Evolutionary conservation across 371 early-diverging fungal genomes (phyloP), one percentile per base, ranked within the genome.

Genomic region (Mucor velutinosus): DNA sequence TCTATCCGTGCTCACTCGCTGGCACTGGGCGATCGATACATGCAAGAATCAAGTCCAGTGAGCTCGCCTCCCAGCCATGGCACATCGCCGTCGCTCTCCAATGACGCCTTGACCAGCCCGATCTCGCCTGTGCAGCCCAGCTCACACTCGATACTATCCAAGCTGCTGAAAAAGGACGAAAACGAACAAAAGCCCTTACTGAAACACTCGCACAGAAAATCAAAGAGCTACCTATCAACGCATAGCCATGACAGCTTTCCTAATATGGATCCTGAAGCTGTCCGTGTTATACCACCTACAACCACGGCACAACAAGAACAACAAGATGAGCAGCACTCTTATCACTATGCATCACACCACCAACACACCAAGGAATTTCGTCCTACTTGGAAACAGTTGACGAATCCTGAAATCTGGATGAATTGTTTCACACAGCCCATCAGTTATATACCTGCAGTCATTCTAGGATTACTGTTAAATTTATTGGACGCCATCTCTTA

Each of bases 401-500:
- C 14, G 15, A 51, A 67, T 29, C 72, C 72, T 19, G 33, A 58
- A 56, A 8, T 37, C 41, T 47, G 53, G 65, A 19, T 60, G 8
- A 33, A 47, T 6, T 69, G 73, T 64, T 39, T 73, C 43, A 66
- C 63, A 41, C 66, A 70, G 14, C 90, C 90, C 0, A 63, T 90
- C 23, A 76, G 80, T 14, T 91, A 86, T 67, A 80, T 96, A 15
- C 99, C 98, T 10, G 97, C 97, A 4, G 96, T 96, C 10, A 79
- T 93, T 39, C 87, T 97, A 2, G 97, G 96, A 1, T 75, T 97
- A 37, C 79, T 97, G 25, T 81, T 98, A 57, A 98, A 96, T 75
- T 69, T 98, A 27, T 81, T 98, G 45, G 99, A 98, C 75, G 95
- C 95, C 5, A 85, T 96, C 23, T 94, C 94, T 19, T 95, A 95